phyloP scores from a whole-genome alignment of 2,329 filamentous ascomycete species.

The Ascochyta pisi region DNA sequence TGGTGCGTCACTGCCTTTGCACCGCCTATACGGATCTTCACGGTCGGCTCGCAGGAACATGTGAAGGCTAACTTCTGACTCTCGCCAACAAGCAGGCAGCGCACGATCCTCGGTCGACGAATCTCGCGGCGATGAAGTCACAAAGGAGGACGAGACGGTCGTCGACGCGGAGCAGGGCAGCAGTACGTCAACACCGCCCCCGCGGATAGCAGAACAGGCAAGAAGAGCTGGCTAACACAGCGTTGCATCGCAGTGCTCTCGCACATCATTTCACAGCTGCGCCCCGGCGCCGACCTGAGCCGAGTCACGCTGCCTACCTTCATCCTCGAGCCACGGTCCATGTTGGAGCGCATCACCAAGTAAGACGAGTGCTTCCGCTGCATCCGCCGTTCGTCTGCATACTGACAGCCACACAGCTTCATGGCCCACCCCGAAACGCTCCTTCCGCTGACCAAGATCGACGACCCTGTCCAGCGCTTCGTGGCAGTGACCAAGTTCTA shows the following conservation, averaged over 20 bases:
- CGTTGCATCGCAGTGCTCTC: conserved; percentile 72
- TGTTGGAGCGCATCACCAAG: conserved; percentile 99
- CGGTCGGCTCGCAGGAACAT: background rate
- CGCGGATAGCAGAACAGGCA: background rate
- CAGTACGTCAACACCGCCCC: conserved; percentile 62
- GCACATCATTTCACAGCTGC: conserved; percentile 96
- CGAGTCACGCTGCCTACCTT: conserved; percentile 95
- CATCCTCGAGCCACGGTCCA: conserved; percentile 95
- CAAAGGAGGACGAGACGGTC: conserved; percentile 72
- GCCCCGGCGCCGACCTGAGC: conserved; percentile 93
- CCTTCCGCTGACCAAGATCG: conserved; percentile 82
- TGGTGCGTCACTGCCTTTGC: conserved; percentile 33
- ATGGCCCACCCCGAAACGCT: conserved; percentile 99
- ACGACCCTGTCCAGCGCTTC: conserved; percentile 89
- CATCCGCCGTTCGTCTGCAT: background rate
- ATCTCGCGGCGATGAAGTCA: conserved; percentile 43
- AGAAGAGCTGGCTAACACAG: conserved; percentile 23
- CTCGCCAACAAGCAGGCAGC: conserved; percentile 38
- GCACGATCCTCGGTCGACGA: conserved; percentile 53
- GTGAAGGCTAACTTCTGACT: conserved; percentile 24
- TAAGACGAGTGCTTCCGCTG: conserved; percentile 54
- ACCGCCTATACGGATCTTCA: conserved; percentile 13
- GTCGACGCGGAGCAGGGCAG: conserved; percentile 94
- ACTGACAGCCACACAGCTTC: conserved; percentile 68
- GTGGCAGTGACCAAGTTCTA: conserved; percentile 98